phyloP scores from a whole-genome alignment of 768 basidiomycete genomes.

The Pisolithus marmoratus region DNA sequence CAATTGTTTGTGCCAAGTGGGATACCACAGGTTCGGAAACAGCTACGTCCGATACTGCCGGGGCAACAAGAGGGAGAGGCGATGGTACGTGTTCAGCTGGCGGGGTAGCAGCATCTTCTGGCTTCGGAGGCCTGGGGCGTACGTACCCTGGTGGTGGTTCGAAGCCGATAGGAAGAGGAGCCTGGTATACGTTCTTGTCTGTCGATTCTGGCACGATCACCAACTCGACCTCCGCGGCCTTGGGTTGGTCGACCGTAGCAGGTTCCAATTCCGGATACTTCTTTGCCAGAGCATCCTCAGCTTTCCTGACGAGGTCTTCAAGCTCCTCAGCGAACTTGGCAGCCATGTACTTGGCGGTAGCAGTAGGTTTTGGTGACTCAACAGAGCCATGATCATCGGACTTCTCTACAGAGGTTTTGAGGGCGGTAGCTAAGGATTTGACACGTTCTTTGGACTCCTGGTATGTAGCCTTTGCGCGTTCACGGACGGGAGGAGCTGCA shows the following conservation, averaged over 20 bases:
- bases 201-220: constrained; percentile 20
- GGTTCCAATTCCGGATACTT: constrained; percentile 31
- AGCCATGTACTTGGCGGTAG: constrained; percentile 40
- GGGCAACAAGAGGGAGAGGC: constrained; percentile 74
- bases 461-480: constrained; percentile 31
- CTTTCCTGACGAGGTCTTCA: constrained; percentile 60
- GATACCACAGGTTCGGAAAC: constrained; percentile 87
- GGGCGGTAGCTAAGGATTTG: constrained; percentile 35
- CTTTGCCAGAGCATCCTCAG: constrained; percentile 62
- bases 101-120: constrained; percentile 25
- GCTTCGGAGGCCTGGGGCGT: constrained; percentile 51
- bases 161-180: constrained; percentile 84
- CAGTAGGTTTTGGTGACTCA: constrained; percentile 32
- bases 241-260: constrained; percentile 21
- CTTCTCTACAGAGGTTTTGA: constrained; percentile 47
- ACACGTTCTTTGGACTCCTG: constrained; percentile 41
- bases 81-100: constrained; percentile 17
- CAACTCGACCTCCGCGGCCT: constrained; percentile 18
- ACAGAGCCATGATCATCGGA: constrained; percentile 24
- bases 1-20: constrained; percentile 90
- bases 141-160: constrained; percentile 90
- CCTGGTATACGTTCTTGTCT: constrained; percentile 44
- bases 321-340: constrained; percentile 57
- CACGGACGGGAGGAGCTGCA: constrained; percentile 27
- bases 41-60: constrained; percentile 64